These are phyloP conservation scores for Sambucus nigra DNA, from an alignment of 129 eudicot genomes.

Conservation along the genomic window DNA sequence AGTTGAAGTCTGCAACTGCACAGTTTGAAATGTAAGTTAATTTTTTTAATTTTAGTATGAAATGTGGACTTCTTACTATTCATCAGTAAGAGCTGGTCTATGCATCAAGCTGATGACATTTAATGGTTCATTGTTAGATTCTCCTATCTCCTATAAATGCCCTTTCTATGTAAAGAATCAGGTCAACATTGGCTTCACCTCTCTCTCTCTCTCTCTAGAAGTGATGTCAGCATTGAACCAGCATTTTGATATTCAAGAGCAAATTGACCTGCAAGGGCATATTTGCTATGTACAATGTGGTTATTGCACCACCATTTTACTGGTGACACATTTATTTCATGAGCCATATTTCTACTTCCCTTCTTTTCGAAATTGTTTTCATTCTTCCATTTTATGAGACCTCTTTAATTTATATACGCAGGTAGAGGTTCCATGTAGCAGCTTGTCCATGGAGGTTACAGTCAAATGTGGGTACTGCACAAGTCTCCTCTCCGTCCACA, in stretches of 20 bases:
- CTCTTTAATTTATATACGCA: too few relatives aligned
- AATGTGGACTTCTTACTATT: too few relatives aligned
- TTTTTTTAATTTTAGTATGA: too few relatives aligned
- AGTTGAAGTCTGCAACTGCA: neutral
- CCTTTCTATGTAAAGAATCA: neutral
- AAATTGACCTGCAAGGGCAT: constrained; percentile 55
- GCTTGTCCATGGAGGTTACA: constrained; percentile 68
- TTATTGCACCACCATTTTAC: constrained; percentile 69
- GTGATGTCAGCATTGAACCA: constrained; percentile 49
- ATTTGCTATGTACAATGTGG: constrained; percentile 87
- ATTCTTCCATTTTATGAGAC: neutral
- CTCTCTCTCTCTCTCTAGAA: neutral
- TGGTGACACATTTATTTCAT: constrained; percentile 32
- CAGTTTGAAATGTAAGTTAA: neutral
- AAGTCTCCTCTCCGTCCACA: constrained; percentile 69
- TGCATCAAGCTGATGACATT: neutral
- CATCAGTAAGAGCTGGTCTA: neutral
- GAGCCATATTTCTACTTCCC: neutral
- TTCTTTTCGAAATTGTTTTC: neutral
- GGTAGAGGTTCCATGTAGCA: constrained; percentile 77
- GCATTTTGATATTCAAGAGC: constrained; percentile 45
- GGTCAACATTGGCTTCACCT: neutral
- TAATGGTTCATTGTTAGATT: neutral
- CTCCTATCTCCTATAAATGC: neutral
- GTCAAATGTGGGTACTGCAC: constrained; percentile 89